Evolutionary conservation across 352 stramenopile species (phyloP), one percentile per base, ranked within the genome.

Genomic region (Phytophthora ohioensis): DNA sequence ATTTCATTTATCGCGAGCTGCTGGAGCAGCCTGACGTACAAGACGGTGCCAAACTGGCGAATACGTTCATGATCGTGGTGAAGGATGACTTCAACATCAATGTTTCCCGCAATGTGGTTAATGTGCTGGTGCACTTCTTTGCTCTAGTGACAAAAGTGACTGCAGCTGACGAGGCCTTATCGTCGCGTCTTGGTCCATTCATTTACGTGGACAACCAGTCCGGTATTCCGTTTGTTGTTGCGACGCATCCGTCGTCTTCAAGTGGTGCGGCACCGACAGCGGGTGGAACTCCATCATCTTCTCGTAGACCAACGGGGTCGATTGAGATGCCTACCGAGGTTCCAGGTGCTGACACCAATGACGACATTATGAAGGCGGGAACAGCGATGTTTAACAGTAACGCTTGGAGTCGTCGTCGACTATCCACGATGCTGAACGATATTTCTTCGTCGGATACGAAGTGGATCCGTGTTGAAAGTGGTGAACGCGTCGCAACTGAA

Each of bases 161-260:
- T 11, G 57, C 73, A 17, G 58, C 73, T 41, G 69, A 82, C 17
- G 77, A 89, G 54, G 73, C 67, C 12, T 66, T 84, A 32, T 70
- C 65, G 39, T 76, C 79, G 8, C 84, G 82, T 7, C 84, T 96
- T 31, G 88, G 88, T 1, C 84, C 87, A 17, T 93, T 90, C 62
- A 92, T 96, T 52, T 96, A 96, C 57, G 85, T 96, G 6, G 88
- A 96, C 53, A 96, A 96, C 51, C 87, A 96, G 49, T 93, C 87
- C 2, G 88, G 88, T 9, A 94, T 96, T 54, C 83, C 83, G 27
- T 93, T 96, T 69, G 65, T 90, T n/a, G 80, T 92, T 8, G 88
- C 88, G n/a, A 87, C 79, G 4, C 80, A 91, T 48, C 74, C 78
- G 34, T 75, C 79, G 12, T 76, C 70, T 12, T 79, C 71, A 10